These are phyloP conservation scores for Iris macrosiphon DNA, from an alignment of 106 monocot species.

Conservation along the genomic window DNA sequence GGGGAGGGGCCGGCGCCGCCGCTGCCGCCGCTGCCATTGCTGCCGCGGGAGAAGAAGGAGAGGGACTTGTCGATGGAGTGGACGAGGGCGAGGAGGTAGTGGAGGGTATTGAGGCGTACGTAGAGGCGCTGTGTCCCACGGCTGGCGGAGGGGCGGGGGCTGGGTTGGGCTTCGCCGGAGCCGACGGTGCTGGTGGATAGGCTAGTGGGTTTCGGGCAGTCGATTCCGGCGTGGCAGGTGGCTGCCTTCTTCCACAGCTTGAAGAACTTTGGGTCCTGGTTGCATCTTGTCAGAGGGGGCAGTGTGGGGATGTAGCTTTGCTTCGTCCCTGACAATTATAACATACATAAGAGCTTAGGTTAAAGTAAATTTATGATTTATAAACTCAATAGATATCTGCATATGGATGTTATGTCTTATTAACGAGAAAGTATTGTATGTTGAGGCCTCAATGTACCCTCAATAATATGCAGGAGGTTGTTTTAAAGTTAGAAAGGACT, in stretches of 20 bases:
- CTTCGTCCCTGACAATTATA: conserved; percentile 16
- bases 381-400: too few species aligned
- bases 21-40: neutral
- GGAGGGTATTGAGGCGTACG: conserved; percentile 41
- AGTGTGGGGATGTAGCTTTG: conserved; percentile 32
- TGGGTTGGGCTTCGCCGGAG: neutral
- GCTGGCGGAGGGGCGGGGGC: conserved; percentile 19
- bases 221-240: conserved; percentile 16
- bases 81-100: conserved; percentile 29
- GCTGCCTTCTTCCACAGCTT: conserved; percentile 30
- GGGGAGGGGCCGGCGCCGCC: conserved; percentile 10
- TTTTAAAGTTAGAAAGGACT: too few species aligned
- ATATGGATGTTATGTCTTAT: too few species aligned
- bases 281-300: conserved; percentile 47
- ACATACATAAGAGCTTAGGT: too few species aligned
- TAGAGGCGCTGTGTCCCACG: conserved; percentile 34
- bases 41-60: conserved; percentile 1
- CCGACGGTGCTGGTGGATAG: neutral
- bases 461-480: too few species aligned
- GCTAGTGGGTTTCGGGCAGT: too few species aligned
- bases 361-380: too few species aligned
- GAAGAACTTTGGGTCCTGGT: conserved; percentile 38
- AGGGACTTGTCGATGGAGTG: conserved; percentile 36
- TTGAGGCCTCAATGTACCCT: too few species aligned
- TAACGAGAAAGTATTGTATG: too few species aligned